Conservation (phyloP, 441 rosid genomes). For the Raphanus hybrid region DNA sequence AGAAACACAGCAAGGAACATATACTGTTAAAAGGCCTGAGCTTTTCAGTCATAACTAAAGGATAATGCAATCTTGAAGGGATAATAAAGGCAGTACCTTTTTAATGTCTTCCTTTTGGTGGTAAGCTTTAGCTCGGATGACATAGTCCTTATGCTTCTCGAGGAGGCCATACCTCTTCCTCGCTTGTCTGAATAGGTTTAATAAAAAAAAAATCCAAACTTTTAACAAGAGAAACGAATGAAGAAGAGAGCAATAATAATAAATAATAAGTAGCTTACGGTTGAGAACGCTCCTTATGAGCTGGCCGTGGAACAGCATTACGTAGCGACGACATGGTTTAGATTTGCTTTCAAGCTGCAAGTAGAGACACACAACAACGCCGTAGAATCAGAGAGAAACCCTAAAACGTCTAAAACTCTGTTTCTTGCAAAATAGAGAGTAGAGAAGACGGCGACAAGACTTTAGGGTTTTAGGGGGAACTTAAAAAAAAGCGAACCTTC, state of each 20-base stretch:
- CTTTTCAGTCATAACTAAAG: too few species aligned
- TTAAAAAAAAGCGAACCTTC: too few species aligned
- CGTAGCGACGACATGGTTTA: conserved; percentile 71
- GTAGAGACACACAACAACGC: background rate
- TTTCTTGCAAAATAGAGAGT: background rate
- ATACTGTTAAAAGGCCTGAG: too few species aligned
- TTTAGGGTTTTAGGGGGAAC: too few species aligned
- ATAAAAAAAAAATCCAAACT: background rate
- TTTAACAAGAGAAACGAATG: background rate
- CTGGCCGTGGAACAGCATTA: conserved; percentile 68
- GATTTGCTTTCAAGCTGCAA: conserved; percentile 23
- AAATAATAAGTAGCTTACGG: conserved; percentile 54
- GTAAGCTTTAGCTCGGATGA: conserved; percentile 73
- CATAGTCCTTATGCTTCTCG: conserved; percentile 95
- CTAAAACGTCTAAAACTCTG: too few species aligned
- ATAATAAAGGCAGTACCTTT: background rate
- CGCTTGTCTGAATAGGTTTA: conserved; percentile 49
- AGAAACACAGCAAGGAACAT: too few species aligned
- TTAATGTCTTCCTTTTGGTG: conserved; percentile 73
- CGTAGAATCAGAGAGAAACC: background rate
- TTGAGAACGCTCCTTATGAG: conserved; percentile 90
- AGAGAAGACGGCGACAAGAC: conserved; percentile 7
- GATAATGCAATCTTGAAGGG: too few species aligned
- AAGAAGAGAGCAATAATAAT: background rate
- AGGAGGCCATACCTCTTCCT: conserved; percentile 83